phyloP scores from a whole-genome alignment of 2,329 filamentous ascomycete genomes.

The Zymoseptoria ardabiliae region DNA sequence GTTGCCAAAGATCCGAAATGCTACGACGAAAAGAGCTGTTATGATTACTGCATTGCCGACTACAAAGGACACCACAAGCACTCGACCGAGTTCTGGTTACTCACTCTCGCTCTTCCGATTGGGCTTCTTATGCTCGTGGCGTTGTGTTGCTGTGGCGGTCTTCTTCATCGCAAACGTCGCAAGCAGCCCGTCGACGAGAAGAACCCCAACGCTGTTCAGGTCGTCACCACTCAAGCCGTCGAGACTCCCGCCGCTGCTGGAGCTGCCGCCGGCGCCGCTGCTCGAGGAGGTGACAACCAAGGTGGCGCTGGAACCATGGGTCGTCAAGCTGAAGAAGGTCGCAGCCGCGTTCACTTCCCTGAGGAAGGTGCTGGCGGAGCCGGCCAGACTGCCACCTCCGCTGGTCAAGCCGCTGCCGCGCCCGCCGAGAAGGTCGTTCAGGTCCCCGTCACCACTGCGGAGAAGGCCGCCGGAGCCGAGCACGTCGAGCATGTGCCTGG shows the following conservation, averaged over 20 bases:
- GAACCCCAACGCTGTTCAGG: neutral
- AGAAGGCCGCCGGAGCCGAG: neutral
- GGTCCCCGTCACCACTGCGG: neutral
- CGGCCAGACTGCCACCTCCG: neutral
- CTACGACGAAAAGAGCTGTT: neutral
- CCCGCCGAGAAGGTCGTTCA: slow-evolving; percentile 5
- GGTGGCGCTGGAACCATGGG: slow-evolving; percentile 14
- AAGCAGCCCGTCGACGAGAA: neutral
- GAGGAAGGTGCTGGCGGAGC: slow-evolving; percentile 1
- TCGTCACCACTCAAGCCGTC: neutral
- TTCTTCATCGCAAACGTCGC: neutral
- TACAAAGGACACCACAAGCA: neutral
- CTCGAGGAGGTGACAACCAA: neutral
- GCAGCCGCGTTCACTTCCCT: slow-evolving; percentile 17
- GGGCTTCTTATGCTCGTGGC: neutral
- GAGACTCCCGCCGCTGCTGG: slow-evolving; percentile 2
- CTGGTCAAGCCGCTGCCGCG: slow-evolving; percentile 1
- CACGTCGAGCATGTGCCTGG: slow-evolving; percentile 14
- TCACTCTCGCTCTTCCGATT: neutral
- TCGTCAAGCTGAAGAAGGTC: slow-evolving; percentile 23
- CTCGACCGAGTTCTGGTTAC: neutral
- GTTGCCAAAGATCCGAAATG: neutral
- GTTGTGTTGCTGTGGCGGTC: slow-evolving; percentile 2
- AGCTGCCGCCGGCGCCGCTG: slow-evolving; percentile 1
- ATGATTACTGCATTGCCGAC: neutral